Percentiles rank a stretch among this genome's conserved stretches.
Evolutionary conservation across 2,329 filamentous ascomycete genomes (phyloP).

Genomic region (Cladorrhinum sp.): DNA sequence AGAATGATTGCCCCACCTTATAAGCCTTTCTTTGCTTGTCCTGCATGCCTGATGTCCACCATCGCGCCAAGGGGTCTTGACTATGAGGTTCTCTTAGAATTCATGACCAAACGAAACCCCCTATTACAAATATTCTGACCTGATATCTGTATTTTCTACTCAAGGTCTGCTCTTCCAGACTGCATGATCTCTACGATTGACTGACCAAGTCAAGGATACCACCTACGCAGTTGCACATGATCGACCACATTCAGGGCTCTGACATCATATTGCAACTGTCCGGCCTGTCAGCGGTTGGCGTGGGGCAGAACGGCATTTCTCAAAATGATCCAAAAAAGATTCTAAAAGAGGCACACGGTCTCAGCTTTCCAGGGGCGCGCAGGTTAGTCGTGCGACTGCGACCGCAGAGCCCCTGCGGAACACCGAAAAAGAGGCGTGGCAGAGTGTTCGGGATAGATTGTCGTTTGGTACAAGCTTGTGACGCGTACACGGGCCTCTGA

Average conservation of each 20-base stretch:
- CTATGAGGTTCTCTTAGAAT: neutral
- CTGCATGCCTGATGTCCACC: neutral
- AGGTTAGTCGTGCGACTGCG: too few species aligned
- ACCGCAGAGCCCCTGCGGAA: neutral
- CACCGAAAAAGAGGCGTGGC: neutral
- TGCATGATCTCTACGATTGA: neutral
- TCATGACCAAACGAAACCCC: neutral
- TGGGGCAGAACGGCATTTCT: constrained; percentile 2
- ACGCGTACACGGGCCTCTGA: neutral
- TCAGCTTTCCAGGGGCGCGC: constrained; percentile 1
- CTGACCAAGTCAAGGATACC: too few species aligned
- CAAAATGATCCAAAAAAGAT: constrained; percentile 1
- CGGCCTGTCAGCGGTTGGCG: neutral
- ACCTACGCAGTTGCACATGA: neutral
- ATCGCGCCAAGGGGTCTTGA: neutral
- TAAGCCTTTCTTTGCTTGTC: neutral
- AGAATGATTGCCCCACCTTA: neutral
- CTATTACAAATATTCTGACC: neutral
- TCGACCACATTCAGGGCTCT: neutral
- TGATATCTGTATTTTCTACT: neutral
- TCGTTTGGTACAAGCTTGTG: neutral
- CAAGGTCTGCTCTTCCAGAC: neutral
- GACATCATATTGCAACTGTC: constrained; percentile 7
- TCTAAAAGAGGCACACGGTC: constrained; percentile 5
- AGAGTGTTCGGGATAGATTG: neutral